phyloP scores from a whole-genome alignment of 2,329 filamentous ascomycete species.

The Emmonsiellopsis sp. region DNA sequence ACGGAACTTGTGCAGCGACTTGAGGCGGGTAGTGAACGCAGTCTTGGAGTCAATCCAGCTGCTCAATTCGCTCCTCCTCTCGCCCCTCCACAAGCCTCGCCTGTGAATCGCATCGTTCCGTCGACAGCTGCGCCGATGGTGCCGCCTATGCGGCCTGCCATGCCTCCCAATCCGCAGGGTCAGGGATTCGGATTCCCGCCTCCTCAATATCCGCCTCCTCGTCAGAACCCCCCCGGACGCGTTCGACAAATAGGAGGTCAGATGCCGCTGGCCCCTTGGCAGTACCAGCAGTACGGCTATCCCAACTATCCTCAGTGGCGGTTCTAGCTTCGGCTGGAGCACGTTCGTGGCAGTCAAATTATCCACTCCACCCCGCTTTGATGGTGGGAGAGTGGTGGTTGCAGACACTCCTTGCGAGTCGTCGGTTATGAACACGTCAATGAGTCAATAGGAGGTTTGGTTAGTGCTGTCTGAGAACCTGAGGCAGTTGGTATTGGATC shows the following conservation, averaged over 20 bases:
- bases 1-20: conserved; percentile 4
- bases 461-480: not conserved
- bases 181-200: conserved; percentile 3
- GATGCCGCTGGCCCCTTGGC: conserved; percentile 1
- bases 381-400: not conserved
- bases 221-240: not conserved
- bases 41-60: not conserved
- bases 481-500: not conserved
- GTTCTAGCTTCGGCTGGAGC: conserved; percentile 1
- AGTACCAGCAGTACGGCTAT: conserved; percentile 2
- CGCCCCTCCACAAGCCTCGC: not conserved
- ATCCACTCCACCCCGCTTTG: not conserved
- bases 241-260: not conserved
- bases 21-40: conserved; percentile 4
- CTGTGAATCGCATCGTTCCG: not conserved
- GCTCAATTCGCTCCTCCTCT: not conserved
- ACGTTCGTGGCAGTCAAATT: not conserved
- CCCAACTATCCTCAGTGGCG: not conserved
- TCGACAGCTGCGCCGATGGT: not conserved
- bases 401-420: not conserved
- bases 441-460: not conserved
- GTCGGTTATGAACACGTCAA: not conserved
- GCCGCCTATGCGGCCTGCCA: not conserved
- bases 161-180: not conserved
- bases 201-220: conserved; percentile 3